phyloP scores from a whole-genome alignment of 345 rosid species.

The Microthlaspi erraticum region DNA sequence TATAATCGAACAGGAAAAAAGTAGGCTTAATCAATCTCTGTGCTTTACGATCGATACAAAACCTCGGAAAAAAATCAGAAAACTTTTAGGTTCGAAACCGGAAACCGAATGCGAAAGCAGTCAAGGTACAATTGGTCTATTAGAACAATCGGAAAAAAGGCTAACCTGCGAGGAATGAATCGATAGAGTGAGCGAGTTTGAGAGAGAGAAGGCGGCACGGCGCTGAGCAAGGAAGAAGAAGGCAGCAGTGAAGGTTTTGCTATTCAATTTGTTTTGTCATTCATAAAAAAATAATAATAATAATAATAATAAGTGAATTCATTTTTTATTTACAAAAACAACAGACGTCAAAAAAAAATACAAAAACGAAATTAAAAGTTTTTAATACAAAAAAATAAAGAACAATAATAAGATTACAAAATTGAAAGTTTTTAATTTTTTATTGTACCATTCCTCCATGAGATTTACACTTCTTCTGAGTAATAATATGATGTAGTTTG shows the following conservation, averaged over 20 bases:
- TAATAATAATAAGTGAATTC: no score
- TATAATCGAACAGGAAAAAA: not conserved
- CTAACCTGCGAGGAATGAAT: constrained; percentile 25
- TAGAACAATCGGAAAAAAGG: not conserved
- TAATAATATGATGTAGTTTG: no score
- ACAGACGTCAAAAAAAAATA: no score
- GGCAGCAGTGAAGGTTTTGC: constrained; percentile 15
- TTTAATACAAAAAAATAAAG: no score
- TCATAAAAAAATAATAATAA: no score
- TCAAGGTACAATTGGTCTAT: not conserved
- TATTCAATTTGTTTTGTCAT: no score
- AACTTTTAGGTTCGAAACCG: not conserved
- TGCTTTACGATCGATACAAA: not conserved
- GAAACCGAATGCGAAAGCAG: not conserved
- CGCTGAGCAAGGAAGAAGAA: constrained; percentile 24
- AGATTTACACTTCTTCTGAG: no score
- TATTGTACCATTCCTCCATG: no score
- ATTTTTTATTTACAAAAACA: no score
- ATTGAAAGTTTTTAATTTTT: no score
- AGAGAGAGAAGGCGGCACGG: constrained; percentile 21
- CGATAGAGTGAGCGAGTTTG: constrained; percentile 1
- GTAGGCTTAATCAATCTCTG: constrained; percentile 20
- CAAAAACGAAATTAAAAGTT: no score
- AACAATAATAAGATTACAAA: no score
- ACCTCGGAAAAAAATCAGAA: not conserved